Evolutionary conservation across 2,329 filamentous ascomycete species (phyloP).

Genomic region (Colletotrichum spinosum): DNA sequence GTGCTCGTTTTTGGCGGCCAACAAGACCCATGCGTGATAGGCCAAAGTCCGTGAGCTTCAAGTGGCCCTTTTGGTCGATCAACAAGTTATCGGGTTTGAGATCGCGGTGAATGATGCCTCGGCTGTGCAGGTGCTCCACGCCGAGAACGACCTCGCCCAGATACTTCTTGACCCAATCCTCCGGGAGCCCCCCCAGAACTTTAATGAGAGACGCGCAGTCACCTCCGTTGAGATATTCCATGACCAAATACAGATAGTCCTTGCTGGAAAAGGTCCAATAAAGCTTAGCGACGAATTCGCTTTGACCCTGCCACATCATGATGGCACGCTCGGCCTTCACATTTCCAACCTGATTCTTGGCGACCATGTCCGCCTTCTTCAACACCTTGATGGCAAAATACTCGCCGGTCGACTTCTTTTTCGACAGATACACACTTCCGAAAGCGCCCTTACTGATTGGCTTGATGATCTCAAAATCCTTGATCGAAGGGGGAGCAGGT

Average conservation of each 20-base stretch:
- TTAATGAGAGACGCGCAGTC: constrained; percentile 98
- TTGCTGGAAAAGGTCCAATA: constrained; percentile 99
- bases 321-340: constrained; percentile 98
- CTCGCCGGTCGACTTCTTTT: constrained; percentile 98
- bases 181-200: constrained; percentile 87
- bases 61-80: constrained; percentile 95
- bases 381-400: constrained; percentile 99
- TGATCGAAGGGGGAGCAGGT: constrained; percentile 94
- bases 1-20: constrained; percentile 92
- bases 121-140: constrained; percentile 92
- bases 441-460: constrained; percentile 99
- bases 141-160: constrained; percentile 96
- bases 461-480: constrained; percentile 99
- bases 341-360: constrained; percentile 99
- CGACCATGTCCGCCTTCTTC: constrained; percentile 99
- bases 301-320: constrained; percentile 99
- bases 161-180: constrained; percentile 99
- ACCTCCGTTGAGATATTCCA: constrained; percentile 98
- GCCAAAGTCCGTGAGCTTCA: constrained; percentile 98
- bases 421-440: constrained; percentile 96
- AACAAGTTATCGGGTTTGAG: constrained; percentile 97
- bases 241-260: constrained; percentile 97
- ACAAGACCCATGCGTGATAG: constrained; percentile 97
- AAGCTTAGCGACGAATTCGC: constrained; percentile 97
- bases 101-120: constrained; percentile 96